A percentile compares a stretch with the other conserved stretches of the same genome.
Evolutionary conservation across 495 filamentous ascomycete genomes (phyloP).

Genomic region (Podospora tetraspora): DNA sequence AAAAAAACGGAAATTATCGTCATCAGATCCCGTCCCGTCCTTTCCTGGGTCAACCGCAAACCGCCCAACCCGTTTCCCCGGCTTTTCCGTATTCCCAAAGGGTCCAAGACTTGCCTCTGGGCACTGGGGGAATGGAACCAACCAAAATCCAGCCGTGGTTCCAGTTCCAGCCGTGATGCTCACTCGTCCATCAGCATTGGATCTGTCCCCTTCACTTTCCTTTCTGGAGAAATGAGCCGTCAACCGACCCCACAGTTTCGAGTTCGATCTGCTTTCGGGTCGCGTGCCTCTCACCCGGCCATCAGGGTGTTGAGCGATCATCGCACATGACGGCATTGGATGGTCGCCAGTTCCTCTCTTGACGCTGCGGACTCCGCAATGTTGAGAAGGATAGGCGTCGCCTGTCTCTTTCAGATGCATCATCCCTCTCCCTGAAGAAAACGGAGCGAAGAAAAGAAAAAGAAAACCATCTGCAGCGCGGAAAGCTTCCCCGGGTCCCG

Average conservation of each 20-base stretch:
- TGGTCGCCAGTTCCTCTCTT: neutral
- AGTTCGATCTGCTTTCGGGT: neutral
- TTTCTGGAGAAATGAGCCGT: conserved; percentile 1
- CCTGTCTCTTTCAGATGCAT: neutral
- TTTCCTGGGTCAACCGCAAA: conserved; percentile 6
- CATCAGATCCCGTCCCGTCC: conserved; percentile 9
- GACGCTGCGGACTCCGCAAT: neutral
- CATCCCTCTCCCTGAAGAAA: neutral
- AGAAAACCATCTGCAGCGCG: conserved; percentile 20
- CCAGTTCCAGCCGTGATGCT: conserved; percentile 1
- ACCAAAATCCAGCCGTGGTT: neutral
- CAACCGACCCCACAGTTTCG: conserved; percentile 7
- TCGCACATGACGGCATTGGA: neutral
- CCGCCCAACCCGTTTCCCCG: conserved; percentile 3
- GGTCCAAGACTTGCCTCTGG: neutral
- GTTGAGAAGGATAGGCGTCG: neutral
- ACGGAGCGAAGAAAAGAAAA: neutral
- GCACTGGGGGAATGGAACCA: neutral
- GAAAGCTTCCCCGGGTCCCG: conserved; percentile 25
- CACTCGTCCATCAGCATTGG: neutral
- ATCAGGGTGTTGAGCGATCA: conserved; percentile 4
- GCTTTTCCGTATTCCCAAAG: conserved; percentile 13
- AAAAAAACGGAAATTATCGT: conserved; percentile 10
- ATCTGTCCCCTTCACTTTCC: neutral
- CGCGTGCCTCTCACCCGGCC: neutral